Conservation (phyloP, 805 yeast species). For the Metschnikowia lochheadii region DNA sequence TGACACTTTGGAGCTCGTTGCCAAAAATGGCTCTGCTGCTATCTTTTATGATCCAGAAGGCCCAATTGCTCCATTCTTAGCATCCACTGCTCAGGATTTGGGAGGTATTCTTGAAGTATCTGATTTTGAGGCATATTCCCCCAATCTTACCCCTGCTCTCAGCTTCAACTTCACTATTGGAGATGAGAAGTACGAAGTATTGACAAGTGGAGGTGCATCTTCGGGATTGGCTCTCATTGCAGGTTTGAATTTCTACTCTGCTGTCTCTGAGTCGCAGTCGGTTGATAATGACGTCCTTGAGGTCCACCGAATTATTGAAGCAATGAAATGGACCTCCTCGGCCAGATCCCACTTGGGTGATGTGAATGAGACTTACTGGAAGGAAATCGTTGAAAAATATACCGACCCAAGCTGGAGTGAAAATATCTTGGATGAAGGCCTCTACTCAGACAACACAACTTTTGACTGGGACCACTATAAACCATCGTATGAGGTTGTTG, state of each 20-base stretch:
- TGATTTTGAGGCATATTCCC: constrained; percentile 67
- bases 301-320: constrained; percentile 69
- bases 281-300: constrained; percentile 22
- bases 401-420: constrained; percentile 56
- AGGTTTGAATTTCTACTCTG: constrained; percentile 59
- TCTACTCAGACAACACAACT: constrained; percentile 56
- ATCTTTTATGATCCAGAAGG: constrained; percentile 83
- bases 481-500: constrained; percentile 72
- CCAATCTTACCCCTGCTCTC: constrained; percentile 38
- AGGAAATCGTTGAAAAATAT: constrained; percentile 37
- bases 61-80: constrained; percentile 61
- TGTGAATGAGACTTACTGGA: constrained; percentile 27
- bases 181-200: constrained; percentile 21
- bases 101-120: constrained; percentile 65
- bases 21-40: constrained; percentile 70
- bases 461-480: constrained; percentile 67
- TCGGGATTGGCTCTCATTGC: constrained; percentile 79
- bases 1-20: constrained; percentile 61
- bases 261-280: constrained; percentile 26
- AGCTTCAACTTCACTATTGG: constrained; percentile 17
- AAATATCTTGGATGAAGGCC: constrained; percentile 34
- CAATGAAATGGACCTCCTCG: constrained; percentile 92
- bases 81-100: constrained; percentile 40
- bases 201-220: constrained; percentile 64
- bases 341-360: constrained; percentile 88